These are phyloP conservation scores for Tardiomyces blankii DNA, from an alignment of 1,139 yeast genomes.

Conservation along the genomic window DNA sequence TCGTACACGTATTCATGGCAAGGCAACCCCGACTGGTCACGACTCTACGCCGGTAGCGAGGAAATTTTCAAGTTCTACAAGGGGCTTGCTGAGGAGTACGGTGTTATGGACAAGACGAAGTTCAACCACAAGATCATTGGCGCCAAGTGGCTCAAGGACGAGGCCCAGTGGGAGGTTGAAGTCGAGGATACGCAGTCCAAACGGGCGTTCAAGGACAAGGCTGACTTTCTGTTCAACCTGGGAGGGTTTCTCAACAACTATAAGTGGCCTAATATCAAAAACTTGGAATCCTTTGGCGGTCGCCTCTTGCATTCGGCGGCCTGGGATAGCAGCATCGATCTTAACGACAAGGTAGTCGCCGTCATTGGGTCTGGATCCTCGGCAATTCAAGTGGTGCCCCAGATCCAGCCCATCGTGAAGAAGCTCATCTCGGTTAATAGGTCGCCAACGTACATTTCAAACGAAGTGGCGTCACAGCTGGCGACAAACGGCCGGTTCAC, in stretches of 20 bases:
- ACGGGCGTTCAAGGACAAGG: slow-evolving; percentile 6
- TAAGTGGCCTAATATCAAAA: slow-evolving; percentile 10
- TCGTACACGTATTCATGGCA: slow-evolving; percentile 18
- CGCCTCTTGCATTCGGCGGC: slow-evolving; percentile 1
- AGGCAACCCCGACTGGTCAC: slow-evolving; percentile 19
- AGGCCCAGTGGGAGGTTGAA: slow-evolving; percentile 13
- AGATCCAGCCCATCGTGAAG: neutral
- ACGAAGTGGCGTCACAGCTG: too few relatives aligned
- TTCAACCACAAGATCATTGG: slow-evolving; percentile 1
- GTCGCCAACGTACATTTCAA: slow-evolving; percentile 1
- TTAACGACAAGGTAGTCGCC: slow-evolving; percentile 2
- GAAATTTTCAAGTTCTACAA: slow-evolving; percentile 17
- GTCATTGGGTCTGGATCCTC: slow-evolving; percentile 4
- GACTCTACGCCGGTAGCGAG: slow-evolving; percentile 12
- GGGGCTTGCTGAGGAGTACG: slow-evolving; percentile 14
- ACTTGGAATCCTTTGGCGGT: slow-evolving; percentile 2
- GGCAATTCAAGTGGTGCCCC: slow-evolving; percentile 2
- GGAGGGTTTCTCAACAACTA: slow-evolving; percentile 16
- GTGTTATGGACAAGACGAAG: slow-evolving; percentile 6
- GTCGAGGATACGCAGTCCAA: slow-evolving; percentile 8
- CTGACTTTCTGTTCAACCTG: slow-evolving; percentile 13
- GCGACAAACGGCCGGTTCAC: neutral
- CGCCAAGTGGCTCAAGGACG: slow-evolving; percentile 14
- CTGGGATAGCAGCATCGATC: slow-evolving; percentile 1
- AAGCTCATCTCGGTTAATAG: neutral